These are phyloP conservation scores for Globisporangium carolinianum DNA, from an alignment of 352 stramenopile genomes.

Conservation along the genomic window DNA sequence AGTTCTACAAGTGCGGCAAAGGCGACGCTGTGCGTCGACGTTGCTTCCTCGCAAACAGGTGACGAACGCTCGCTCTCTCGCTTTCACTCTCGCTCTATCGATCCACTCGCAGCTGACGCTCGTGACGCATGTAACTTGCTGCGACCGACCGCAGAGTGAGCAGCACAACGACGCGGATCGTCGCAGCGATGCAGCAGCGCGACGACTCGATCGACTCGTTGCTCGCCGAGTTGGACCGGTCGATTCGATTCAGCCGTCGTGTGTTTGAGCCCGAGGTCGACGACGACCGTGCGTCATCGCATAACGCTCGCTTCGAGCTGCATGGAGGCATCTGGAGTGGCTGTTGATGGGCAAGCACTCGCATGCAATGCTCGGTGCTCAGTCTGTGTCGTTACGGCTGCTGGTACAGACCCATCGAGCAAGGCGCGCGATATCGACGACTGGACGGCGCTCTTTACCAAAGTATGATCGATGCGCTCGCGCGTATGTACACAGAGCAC, in stretches of 20 bases:
- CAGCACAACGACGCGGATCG: conserved; percentile 46
- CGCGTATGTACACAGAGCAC: background rate
- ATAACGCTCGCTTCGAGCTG: too few relatives aligned
- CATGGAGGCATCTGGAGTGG: background rate
- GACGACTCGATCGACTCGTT: conserved; percentile 81
- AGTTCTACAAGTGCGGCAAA: conserved; percentile 67
- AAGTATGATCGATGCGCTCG: conserved; percentile 13
- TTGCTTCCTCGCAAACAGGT: conserved; percentile 67
- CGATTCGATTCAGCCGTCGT: conserved; percentile 51
- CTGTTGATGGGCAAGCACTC: background rate
- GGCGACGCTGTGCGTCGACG: conserved; percentile 43
- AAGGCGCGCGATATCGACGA: conserved; percentile 16
- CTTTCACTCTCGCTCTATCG: background rate
- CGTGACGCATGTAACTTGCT: background rate
- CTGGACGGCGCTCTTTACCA: conserved; percentile 34
- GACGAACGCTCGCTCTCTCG: background rate
- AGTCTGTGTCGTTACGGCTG: too few relatives aligned
- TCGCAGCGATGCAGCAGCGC: conserved; percentile 44
- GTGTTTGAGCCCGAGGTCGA: conserved; percentile 58
- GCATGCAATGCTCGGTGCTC: too few relatives aligned
- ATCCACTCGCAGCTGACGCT: background rate
- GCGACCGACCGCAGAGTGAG: conserved; percentile 27
- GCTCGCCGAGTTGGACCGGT: conserved; percentile 71
- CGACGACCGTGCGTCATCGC: conserved; percentile 15
- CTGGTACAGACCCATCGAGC: background rate